Evolutionary conservation across 768 basidiomycete species (phyloP), one percentile per base, ranked within the genome.

Genomic region (Termitomyces sp.): DNA sequence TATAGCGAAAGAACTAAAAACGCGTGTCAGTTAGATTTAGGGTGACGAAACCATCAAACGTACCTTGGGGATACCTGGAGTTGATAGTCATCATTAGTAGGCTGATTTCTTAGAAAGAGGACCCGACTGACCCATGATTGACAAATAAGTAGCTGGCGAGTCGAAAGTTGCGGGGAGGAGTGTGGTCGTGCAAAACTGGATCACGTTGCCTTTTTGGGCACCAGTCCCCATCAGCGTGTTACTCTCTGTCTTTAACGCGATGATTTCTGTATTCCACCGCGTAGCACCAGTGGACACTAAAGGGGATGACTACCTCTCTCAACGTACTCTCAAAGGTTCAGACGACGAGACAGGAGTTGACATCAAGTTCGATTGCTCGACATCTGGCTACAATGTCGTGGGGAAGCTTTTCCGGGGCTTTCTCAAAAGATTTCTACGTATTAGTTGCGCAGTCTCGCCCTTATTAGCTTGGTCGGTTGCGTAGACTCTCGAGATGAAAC

Each of bases 1-100:
- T 91, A 69, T 93, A 97, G 72, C 93, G 86, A 80, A 97, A 97
- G 75, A 97, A 97, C 94, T 96, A 62, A 49, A 52, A 53, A 22
- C 54, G 55, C 64, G 53, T 59, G 50, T 60, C 41, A 53, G 52
- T 57, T 49, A 47, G 26, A 49, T 40, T 53, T 35, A 34, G 38
- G 21, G 9, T 34, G 28, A 30, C 15, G 34, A n/a, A 46, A 57
- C 53, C 32, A 14, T 34, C 37, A 37, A 37, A 65, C 77, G 51
- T 59, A 85, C 84, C 83, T 86, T 86, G 48, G 84, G 84, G 60
- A 86, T 85, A 70, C 81, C 81, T 83, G 58, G 21, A 34, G 44
- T 47, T 8, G 17, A 40, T 28, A 4, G 26, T 22, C 45, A 45
- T 2, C 28, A 40, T 60, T 42, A 58, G 35, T 54, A 40, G 37